Conservation (phyloP, 2,329 filamentous ascomycete species). For the Didymella pomorum region DNA sequence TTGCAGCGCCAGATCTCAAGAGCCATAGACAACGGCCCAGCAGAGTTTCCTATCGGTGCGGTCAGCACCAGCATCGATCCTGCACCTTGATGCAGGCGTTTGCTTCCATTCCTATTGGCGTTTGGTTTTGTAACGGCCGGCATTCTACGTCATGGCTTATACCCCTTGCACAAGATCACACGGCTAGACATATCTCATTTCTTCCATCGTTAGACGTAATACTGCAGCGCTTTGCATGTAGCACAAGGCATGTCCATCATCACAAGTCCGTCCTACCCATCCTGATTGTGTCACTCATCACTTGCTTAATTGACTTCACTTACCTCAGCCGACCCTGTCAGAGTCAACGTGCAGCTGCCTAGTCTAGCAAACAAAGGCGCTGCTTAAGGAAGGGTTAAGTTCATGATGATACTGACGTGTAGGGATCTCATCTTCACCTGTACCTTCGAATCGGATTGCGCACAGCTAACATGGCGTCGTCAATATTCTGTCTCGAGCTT, state of each 20-base stretch:
- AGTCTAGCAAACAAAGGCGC: too few species aligned
- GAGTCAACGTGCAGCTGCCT: background rate
- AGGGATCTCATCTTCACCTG: background rate
- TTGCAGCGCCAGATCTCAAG: constrained; percentile 9
- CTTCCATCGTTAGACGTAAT: background rate
- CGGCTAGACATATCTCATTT: constrained; percentile 1
- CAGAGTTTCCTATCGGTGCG: constrained; percentile 6
- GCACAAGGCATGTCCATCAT: background rate
- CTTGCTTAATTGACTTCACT: background rate
- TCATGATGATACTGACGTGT: background rate
- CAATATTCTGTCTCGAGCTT: background rate
- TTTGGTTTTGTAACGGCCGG: constrained; percentile 2
- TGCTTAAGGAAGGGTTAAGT: too few species aligned
- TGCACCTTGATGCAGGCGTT: background rate
- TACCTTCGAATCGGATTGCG: background rate
- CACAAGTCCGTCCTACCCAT: background rate
- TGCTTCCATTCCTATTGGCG: background rate
- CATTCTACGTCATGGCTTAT: constrained; percentile 13
- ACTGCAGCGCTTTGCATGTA: background rate
- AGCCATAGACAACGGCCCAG: constrained; percentile 9
- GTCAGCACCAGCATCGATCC: constrained; percentile 1
- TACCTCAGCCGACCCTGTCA: background rate
- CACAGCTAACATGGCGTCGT: background rate
- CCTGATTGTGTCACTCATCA: background rate
- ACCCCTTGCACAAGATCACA: constrained; percentile 11